These are phyloP conservation scores for Polysphondylium violaceum DNA, from an alignment of 78 protist species.

Conservation along the genomic window DNA sequence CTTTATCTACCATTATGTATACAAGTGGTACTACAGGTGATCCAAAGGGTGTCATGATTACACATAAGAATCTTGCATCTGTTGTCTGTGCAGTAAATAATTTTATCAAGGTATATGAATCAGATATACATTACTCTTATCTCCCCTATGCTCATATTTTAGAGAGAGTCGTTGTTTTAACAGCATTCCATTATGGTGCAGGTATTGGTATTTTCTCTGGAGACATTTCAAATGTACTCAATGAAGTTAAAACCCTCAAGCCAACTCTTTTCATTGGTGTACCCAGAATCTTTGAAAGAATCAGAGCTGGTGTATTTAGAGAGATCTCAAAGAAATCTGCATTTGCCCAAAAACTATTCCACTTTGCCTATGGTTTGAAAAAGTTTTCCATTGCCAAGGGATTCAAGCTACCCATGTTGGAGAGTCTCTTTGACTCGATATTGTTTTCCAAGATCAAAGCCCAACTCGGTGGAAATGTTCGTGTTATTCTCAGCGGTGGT, in stretches of 20 bases:
- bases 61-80: constrained; percentile 86
- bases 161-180: constrained; percentile 79
- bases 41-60: constrained; percentile 91
- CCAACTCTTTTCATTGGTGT: constrained; percentile 95
- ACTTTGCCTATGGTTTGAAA: constrained; percentile 3
- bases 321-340: constrained; percentile 30
- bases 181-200: constrained; percentile 57
- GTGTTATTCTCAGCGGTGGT: constrained; percentile 88
- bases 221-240: constrained; percentile 65
- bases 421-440: neutral
- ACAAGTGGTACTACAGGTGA: constrained; percentile 94
- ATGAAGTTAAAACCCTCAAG: constrained; percentile 81
- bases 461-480: constrained; percentile 94
- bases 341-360: neutral
- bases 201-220: constrained; percentile 86
- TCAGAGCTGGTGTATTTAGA: constrained; percentile 43
- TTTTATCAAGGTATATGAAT: constrained; percentile 20
- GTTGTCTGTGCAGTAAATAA: constrained; percentile 34
- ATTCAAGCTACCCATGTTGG: constrained; percentile 47
- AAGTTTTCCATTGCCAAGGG: constrained; percentile 9
- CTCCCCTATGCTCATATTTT: constrained; percentile 85
- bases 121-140: constrained; percentile 86
- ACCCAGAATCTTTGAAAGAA: constrained; percentile 88
- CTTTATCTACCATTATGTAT: constrained; percentile 87
- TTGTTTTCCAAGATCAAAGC: constrained; percentile 77